Evolutionary conservation across 2,329 filamentous ascomycete genomes (phyloP), one percentile per base, ranked within the genome.

Genomic region (Beauveria medogensis): DNA sequence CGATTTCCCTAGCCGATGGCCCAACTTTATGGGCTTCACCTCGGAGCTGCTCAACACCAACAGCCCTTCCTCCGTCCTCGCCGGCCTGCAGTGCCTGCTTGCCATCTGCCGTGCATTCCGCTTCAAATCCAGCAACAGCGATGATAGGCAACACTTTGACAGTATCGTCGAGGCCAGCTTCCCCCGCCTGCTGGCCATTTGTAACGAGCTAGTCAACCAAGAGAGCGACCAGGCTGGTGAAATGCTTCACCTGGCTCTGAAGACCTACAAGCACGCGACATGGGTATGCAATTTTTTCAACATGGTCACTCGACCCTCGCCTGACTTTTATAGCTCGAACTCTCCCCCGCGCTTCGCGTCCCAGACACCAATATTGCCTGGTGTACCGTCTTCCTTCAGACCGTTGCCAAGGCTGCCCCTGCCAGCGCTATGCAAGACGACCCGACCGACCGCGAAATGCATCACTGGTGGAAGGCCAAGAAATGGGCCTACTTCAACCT

Each of bases 381-480:
- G 94, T 97, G 93, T 75, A 93, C 92, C 26, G 83, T 99, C 63
- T 97, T 99, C 79, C 80, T 99, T 66, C 87, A 89, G 63, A 91
- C 95, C 56, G 90, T 97, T 41, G 87, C 88, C 67, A 97, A 97
- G 75, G 79, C 87, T 24, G 86, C 90, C 41, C 94, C 94, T 5
- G 82, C 89, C 60, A 86, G 82, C 67, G 88, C 92, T 41, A 87
- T 97, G 82, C 91, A 95, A 63, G 90, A 90, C 63, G 91, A 87
- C 62, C 77, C 88, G 57, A 86, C 91, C 62, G 93, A 97, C 71
- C 86, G 94, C 62, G 94, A 97, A 75, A 84, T 88, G 69, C 92
- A 96, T 72, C 92, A 97, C 74, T 99, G 94, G 93, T 99, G 93
- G 93, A 99, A 97, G 80, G 90, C 92, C 65, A 97, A 97, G 86